Evolutionary conservation across 164 flowering plant genomes (phyloP).

Genomic region (Vitis cinerea): DNA sequence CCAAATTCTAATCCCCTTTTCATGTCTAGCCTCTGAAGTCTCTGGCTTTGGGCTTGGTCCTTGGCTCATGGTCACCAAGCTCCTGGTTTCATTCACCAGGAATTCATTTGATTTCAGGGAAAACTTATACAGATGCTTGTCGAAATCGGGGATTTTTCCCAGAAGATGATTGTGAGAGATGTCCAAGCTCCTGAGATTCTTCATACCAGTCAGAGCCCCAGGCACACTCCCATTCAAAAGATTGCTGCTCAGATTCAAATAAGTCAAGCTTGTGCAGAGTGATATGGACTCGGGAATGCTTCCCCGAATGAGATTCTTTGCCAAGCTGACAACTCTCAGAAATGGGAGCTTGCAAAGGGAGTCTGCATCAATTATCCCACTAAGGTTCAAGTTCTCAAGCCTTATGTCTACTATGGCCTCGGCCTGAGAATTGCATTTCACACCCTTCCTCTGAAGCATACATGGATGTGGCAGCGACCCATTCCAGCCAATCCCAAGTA

Average conservation of each 20-base stretch:
- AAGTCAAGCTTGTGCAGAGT: constrained; percentile 29
- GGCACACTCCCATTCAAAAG: constrained; percentile 35
- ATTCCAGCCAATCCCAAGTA: constrained; percentile 11
- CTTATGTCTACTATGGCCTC: constrained; percentile 24
- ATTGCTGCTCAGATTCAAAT: constrained; percentile 43
- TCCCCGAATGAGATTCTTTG: constrained; percentile 35
- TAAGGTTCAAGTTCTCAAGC: constrained; percentile 33
- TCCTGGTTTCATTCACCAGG: background rate
- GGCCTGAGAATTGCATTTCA: constrained; percentile 22
- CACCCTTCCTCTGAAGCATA: constrained; percentile 17
- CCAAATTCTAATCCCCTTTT: background rate
- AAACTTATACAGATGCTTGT: background rate
- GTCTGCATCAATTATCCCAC: constrained; percentile 38
- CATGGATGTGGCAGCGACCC: constrained; percentile 19
- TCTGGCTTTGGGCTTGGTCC: no score
- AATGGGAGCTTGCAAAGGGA: constrained; percentile 33
- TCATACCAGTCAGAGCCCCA: constrained; percentile 28
- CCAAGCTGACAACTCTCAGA: constrained; percentile 27
- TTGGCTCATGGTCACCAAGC: background rate
- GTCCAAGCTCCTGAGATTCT: constrained; percentile 32
- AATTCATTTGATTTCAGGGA: background rate
- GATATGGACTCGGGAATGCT: constrained; percentile 30
- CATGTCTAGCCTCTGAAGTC: background rate
- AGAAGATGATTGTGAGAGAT: constrained; percentile 34
- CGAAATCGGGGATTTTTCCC: background rate